Evolutionary conservation across 805 yeast genomes (phyloP), one percentile per base, ranked within the genome.

Genomic region (Kurtzmaniella cleridarum): DNA sequence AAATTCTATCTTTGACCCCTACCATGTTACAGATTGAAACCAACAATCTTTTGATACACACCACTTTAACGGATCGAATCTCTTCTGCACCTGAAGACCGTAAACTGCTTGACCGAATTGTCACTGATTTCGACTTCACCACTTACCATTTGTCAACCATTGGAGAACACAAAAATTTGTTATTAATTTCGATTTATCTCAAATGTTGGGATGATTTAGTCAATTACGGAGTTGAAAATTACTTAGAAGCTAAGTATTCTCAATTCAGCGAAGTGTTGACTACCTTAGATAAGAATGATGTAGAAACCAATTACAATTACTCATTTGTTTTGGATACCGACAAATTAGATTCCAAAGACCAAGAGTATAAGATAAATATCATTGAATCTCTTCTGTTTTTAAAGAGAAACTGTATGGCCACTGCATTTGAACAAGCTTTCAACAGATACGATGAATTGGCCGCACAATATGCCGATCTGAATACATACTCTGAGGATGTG

Each of bases 41-140:
- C 47, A 81, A 84, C 57, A 93, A 93, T 56, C 71, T 89, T 39
- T 75, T 95, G 51, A 73, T 93, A 48, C 80, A 87, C 56, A 82
- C 86, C 48, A 80, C 96, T 1, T 73, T 93, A 47, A 74, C 79
- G 27, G 95, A 84, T 57, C 77, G 89, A 36, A 65, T 85, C 38
- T 20, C 24, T 5, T 5, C 24, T 20, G 59, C 68, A 17, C 64
- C 69, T 18, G 77, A 67, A 16, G 65, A 60, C 18, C 72, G 76
- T 2, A 66, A 73, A 35, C 64, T 78, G 5, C 69, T 88, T 46
- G 97, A 93, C 63, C 78, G 97, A 60, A 80, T 91, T 45, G 78
- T 93, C 46, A 82, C 95, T 30, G 99, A 93, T 67, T 93, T 93
- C 53, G 99, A 93, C 62, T 88, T 88, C 66, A 95, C 96, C 36